A percentile compares a stretch with the other conserved stretches of the same genome.
Evolutionary conservation across 2,329 filamentous ascomycete species (phyloP).

Genomic region (Didymella segeticola): DNA sequence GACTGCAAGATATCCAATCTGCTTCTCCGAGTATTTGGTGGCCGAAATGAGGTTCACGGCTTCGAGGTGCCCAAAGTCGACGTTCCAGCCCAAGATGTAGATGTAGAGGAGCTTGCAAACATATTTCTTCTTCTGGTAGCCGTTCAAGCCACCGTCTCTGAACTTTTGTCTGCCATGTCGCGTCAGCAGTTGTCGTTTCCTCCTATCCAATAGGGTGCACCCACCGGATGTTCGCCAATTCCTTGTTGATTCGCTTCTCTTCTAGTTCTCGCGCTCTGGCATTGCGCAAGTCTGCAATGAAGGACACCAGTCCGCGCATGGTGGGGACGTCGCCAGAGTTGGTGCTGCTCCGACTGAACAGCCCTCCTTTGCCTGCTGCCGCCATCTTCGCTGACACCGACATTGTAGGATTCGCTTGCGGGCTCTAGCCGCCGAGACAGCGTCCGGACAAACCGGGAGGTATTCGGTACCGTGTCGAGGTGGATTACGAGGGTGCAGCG

Average conservation of each 20-base stretch:
- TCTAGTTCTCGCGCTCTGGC: constrained; percentile 93
- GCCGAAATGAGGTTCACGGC: constrained; percentile 97
- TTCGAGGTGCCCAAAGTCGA: constrained; percentile 98
- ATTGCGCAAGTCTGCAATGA: constrained; percentile 96
- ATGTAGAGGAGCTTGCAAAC: constrained; percentile 99
- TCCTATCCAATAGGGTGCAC: constrained; percentile 37
- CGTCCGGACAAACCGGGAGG: constrained; percentile 36
- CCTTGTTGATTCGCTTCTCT: constrained; percentile 99
- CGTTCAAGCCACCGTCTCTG: constrained; percentile 90
- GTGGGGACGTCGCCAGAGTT: constrained; percentile 49
- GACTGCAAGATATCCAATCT: constrained; percentile 97
- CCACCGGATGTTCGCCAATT: constrained; percentile 92
- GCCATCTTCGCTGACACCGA: constrained; percentile 46
- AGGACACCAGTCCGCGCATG: constrained; percentile 79
- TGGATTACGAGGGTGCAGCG: constrained; percentile 1
- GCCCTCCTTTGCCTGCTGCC: constrained; percentile 46
- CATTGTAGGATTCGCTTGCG: constrained; percentile 35
- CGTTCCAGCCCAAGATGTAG: constrained; percentile 98
- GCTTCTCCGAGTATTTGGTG: constrained; percentile 97
- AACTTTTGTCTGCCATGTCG: constrained; percentile 77
- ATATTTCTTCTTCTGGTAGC: constrained; percentile 99
- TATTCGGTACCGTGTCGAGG: constrained; percentile 6
- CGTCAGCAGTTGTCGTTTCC: constrained; percentile 29
- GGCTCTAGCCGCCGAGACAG: constrained; percentile 41
- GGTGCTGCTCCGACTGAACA: constrained; percentile 50